Evolutionary conservation across 2,329 filamentous ascomycete genomes (phyloP).

Genomic region (Trichoderma sp.): DNA sequence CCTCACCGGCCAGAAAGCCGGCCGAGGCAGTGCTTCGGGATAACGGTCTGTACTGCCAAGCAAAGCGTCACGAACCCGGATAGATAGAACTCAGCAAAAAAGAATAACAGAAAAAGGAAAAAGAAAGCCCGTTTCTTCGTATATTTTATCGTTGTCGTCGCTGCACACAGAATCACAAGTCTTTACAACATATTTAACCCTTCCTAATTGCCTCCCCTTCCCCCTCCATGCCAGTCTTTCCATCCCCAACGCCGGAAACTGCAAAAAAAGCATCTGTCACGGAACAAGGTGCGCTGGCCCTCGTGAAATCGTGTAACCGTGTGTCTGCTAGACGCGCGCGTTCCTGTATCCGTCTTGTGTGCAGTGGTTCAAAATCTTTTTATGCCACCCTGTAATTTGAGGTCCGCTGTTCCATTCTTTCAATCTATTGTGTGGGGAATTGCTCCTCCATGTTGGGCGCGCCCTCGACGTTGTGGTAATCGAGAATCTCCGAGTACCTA

Average conservation of each 20-base stretch:
- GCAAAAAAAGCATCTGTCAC: constrained; percentile 7
- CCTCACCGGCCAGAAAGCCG: neutral
- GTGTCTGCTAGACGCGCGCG: constrained; percentile 2
- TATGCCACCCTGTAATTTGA: constrained; percentile 1
- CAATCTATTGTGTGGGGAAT: constrained; percentile 40
- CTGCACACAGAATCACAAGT: constrained; percentile 19
- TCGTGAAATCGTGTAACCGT: neutral
- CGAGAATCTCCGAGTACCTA: constrained; percentile 98
- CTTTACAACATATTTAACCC: constrained; percentile 22
- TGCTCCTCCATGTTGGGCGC: constrained; percentile 44
- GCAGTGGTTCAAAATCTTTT: constrained; percentile 13
- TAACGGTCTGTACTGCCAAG: neutral
- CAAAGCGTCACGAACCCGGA: neutral
- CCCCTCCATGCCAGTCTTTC: constrained; percentile 24
- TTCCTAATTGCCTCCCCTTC: neutral
- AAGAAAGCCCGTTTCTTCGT: constrained; percentile 15
- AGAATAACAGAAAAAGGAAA: neutral
- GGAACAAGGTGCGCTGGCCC: constrained; percentile 8
- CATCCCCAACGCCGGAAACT: constrained; percentile 36
- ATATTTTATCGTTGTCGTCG: constrained; percentile 17
- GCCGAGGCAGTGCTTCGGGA: neutral
- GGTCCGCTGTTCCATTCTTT: neutral
- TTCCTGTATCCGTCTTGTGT: constrained; percentile 11
- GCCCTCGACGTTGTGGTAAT: constrained; percentile 92
- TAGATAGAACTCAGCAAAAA: neutral